These are phyloP conservation scores for Saitozyma podzolica DNA, from an alignment of 768 basidiomycete genomes.

Conservation along the genomic window DNA sequence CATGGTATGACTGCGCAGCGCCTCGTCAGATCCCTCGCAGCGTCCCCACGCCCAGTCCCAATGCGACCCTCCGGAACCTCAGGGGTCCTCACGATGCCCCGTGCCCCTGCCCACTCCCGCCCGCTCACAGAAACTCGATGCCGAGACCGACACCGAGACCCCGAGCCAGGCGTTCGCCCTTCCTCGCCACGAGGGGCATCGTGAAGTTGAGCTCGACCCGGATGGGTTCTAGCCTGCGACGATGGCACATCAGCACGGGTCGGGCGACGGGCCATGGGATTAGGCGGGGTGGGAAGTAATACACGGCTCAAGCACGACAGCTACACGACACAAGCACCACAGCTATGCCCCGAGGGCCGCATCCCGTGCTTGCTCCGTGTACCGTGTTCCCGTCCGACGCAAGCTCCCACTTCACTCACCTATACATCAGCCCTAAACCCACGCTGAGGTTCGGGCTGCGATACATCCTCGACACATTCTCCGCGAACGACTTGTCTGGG, in stretches of 20 bases:
- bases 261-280: too few relatives aligned
- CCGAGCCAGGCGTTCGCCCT: conserved; percentile 43
- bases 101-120: too few relatives aligned
- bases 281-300: too few relatives aligned
- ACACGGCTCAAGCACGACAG: conserved; percentile 2
- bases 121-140: conserved; percentile 41
- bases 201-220: conserved; percentile 50
- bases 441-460: conserved; percentile 42
- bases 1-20: too few relatives aligned
- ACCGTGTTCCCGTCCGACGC: too few relatives aligned
- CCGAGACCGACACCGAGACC: conserved; percentile 51
- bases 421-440: conserved; percentile 46
- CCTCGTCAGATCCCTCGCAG: too few relatives aligned
- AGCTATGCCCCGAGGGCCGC: background rate
- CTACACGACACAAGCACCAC: conserved; percentile 3
- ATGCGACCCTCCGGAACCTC: too few relatives aligned
- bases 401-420: conserved; percentile 14
- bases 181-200: conserved; percentile 47
- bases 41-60: too few relatives aligned
- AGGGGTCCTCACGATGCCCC: too few relatives aligned
- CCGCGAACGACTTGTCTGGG: conserved; percentile 34
- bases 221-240: conserved; percentile 43
- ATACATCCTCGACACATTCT: conserved; percentile 44
- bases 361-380: too few relatives aligned
- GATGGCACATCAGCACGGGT: too few relatives aligned